Base-by-base conservation (phyloP, 805 yeast genomes). In the Candida ortonii region DNA sequence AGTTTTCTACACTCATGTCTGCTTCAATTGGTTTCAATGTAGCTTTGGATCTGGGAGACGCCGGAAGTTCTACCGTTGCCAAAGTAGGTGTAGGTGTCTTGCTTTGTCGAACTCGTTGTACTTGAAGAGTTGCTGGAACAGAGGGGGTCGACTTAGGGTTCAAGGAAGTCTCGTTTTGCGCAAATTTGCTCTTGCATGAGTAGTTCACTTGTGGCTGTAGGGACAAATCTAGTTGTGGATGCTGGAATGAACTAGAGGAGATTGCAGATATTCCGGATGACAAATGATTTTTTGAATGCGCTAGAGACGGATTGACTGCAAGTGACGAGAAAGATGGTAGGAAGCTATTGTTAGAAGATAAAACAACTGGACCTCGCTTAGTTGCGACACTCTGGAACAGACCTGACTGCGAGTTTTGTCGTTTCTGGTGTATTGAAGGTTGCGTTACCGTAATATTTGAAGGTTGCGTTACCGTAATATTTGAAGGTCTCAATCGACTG, bases 361-460 rank as follows among this genome's bases (percentile, higher is more conserved):
- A n/a, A n/a, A n/a, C n/a, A n/a, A 26, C 26, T 11, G 52, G 44
- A 3, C 58, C 57, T 15, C 59, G 45, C 33, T 55, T 56, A 6
- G 52, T 36, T 8, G 46, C 29, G 12, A 26, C 33, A 5, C 47
- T 47, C 18, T 40, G 52, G n/a, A 34, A 14, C 12, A 36, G 27
- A 27, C 47, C 51, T 10, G 60, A 52, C 29, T 55, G 61, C 6
- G 61, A 55, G 24, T 50, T 51, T 16, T 54, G 61, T 15, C 62
- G 52, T 30, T 57, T 55, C 28, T 55, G 59, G 22, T 50, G 56
- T 12, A 35, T 38, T 20, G 55, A 37, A n/a, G 54, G 53, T 30
- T 44, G 50, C 10, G 34, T 27, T 18, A 48, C 38, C 22, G 34
- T 31, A 7, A 43, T 22, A 16, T 29, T 41, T n/a, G 41, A 32